phyloP scores from a whole-genome alignment of 2,329 filamentous ascomycete species.

The Aspergillus brasiliensis region DNA sequence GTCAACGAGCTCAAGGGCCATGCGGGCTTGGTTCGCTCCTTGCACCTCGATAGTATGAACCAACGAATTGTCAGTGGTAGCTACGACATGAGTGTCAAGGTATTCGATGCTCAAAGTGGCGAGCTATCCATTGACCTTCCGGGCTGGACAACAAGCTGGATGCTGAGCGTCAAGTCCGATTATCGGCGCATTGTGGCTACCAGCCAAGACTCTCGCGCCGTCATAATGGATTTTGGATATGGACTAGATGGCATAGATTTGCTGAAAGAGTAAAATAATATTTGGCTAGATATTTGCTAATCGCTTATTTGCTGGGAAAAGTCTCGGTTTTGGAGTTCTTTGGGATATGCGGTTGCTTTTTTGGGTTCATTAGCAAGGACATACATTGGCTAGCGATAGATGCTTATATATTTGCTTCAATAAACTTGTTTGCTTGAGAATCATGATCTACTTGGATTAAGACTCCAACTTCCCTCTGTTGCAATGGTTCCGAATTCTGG shows the following conservation, averaged over 20 bases:
- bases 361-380: constrained; percentile 3
- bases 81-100: constrained; percentile 94
- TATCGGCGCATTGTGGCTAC: constrained; percentile 93
- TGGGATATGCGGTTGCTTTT: not conserved
- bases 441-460: not conserved
- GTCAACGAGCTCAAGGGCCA: constrained; percentile 81
- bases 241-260: constrained; percentile 56
- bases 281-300: constrained; percentile 3
- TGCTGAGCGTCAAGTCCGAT: constrained; percentile 92
- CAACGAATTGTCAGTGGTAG: constrained; percentile 86
- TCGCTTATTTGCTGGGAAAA: constrained; percentile 8
- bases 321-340: constrained; percentile 3
- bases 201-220: constrained; percentile 86
- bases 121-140: constrained; percentile 79
- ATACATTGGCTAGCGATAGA: constrained; percentile 24
- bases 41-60: constrained; percentile 87
- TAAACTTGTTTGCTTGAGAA: not conserved
- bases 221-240: constrained; percentile 90
- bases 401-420: not conserved
- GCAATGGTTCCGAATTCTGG: not conserved
- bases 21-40: constrained; percentile 78
- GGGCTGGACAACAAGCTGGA: constrained; percentile 97
- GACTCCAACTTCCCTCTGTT: not conserved
- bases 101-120: constrained; percentile 84
- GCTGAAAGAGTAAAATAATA: constrained; percentile 42